A percentile compares a stretch with the other conserved stretches of the same genome.
Evolutionary conservation across 805 yeast species (phyloP).

Genomic region (Saccharomycopsis sp.): DNA sequence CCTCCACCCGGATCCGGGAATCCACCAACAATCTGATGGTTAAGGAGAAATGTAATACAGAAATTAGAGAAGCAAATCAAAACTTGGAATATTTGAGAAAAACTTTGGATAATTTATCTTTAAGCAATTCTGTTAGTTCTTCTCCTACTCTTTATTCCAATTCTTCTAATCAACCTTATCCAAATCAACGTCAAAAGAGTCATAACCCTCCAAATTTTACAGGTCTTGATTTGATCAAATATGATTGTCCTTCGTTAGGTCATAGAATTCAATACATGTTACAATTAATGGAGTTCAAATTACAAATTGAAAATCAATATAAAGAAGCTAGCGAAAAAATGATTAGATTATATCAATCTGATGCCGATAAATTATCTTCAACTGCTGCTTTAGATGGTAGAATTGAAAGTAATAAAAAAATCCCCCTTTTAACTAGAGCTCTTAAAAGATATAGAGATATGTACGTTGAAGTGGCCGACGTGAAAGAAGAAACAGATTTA

Average conservation of each 20-base stretch:
- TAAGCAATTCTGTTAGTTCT: not conserved
- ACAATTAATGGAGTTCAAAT: conserved; percentile 86
- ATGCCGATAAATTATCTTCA: conserved; percentile 80
- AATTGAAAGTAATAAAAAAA: conserved; percentile 73
- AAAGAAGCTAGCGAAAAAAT: conserved; percentile 87
- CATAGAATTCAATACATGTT: conserved; percentile 93
- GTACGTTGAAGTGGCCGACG: conserved; percentile 58
- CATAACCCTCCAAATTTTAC: conserved; percentile 26
- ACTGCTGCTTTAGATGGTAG: conserved; percentile 86
- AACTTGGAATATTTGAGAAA: conserved; percentile 84
- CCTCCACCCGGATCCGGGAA: conserved; percentile 72
- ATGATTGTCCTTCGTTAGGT: conserved; percentile 90
- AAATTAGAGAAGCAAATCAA: conserved; percentile 82
- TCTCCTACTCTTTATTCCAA: not conserved
- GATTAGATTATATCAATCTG: conserved; percentile 73
- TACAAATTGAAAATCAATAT: conserved; percentile 90
- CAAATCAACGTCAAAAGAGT: too few species aligned
- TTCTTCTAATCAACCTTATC: too few species aligned
- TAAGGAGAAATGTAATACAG: conserved; percentile 82
- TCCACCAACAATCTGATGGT: conserved; percentile 73
- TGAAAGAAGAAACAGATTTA: conserved; percentile 53
- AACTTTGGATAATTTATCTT: conserved; percentile 48
- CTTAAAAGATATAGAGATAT: conserved; percentile 83
- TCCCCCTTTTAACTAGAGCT: conserved; percentile 73
- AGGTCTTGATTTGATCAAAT: conserved; percentile 72